Evolutionary conservation across 306 rosid species (phyloP).

Genomic region (Prunus kanzakura): DNA sequence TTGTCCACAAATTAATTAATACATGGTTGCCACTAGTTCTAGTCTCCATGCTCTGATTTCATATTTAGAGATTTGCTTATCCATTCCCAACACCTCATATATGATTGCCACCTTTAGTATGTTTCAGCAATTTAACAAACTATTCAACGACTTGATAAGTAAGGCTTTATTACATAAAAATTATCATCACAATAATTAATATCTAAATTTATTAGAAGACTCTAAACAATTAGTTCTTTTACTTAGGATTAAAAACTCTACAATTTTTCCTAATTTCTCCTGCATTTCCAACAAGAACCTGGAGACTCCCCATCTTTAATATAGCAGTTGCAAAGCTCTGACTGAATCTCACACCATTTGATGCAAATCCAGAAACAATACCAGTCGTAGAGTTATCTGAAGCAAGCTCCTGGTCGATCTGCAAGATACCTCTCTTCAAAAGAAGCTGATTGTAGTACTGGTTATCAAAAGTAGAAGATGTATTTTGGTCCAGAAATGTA

Average conservation of each 20-base stretch:
- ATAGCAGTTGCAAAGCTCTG: slow-evolving; percentile 43
- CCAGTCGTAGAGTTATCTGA: slow-evolving; percentile 20
- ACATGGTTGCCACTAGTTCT: neutral
- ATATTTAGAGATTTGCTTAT: neutral
- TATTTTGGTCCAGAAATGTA: slow-evolving; percentile 48
- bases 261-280: slow-evolving; percentile 55
- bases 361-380: slow-evolving; percentile 33
- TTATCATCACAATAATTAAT: neutral
- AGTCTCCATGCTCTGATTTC: too few species aligned
- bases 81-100: neutral
- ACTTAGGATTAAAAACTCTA: slow-evolving; percentile 35
- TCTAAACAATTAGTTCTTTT: neutral
- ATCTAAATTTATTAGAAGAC: neutral
- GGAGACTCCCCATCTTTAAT: slow-evolving; percentile 35
- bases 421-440: slow-evolving; percentile 37
- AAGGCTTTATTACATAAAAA: neutral
- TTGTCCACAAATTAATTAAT: neutral
- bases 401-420: slow-evolving; percentile 48
- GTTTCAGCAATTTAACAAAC: neutral
- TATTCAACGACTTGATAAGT: neutral
- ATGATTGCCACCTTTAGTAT: neutral
- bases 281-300: slow-evolving; percentile 29
- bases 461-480: slow-evolving; percentile 40
- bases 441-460: slow-evolving; percentile 32
- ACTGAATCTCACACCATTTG: slow-evolving; percentile 9